Percentiles rank a stretch among this genome's conserved stretches.
These are phyloP conservation scores for Colletotrichum agaves DNA, from an alignment of 2,329 filamentous ascomycete genomes.

Conservation along the genomic window DNA sequence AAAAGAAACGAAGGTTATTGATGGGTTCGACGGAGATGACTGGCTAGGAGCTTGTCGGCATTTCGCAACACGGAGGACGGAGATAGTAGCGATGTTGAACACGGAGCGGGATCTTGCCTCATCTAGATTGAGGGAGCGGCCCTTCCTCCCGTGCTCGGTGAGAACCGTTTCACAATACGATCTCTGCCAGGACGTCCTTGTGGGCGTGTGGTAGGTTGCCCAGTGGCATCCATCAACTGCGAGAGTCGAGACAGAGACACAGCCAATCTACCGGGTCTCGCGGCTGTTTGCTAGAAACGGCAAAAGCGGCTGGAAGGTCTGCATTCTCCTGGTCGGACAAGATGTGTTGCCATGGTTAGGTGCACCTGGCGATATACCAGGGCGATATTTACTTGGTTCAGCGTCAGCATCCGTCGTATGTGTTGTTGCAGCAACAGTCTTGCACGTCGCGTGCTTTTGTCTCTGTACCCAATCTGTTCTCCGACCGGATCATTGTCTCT, in stretches of 20 bases:
- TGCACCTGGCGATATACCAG: too few relatives aligned
- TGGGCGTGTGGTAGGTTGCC: neutral
- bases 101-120: constrained; percentile 33
- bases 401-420: neutral
- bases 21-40: neutral
- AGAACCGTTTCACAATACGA: constrained; percentile 24
- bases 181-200: constrained; percentile 5
- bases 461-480: neutral
- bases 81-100: constrained; percentile 16
- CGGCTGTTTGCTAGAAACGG: constrained; percentile 13
- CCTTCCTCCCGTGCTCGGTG: constrained; percentile 7
- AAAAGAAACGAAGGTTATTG: constrained; percentile 2
- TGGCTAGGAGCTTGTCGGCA: neutral
- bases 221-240: too few relatives aligned
- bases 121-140: constrained; percentile 32
- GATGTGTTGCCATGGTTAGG: neutral
- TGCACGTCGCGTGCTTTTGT: constrained; percentile 2
- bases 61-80: neutral
- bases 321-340: constrained; percentile 1
- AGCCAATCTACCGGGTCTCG: constrained; percentile 23
- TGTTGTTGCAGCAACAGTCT: constrained; percentile 1
- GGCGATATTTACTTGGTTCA: neutral
- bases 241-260: constrained; percentile 3
- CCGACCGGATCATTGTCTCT: neutral
- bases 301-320: constrained; percentile 22